Evolutionary conservation across 371 early-diverging fungal genomes (phyloP).

Genomic region (Apophysomyces ossiformis): DNA sequence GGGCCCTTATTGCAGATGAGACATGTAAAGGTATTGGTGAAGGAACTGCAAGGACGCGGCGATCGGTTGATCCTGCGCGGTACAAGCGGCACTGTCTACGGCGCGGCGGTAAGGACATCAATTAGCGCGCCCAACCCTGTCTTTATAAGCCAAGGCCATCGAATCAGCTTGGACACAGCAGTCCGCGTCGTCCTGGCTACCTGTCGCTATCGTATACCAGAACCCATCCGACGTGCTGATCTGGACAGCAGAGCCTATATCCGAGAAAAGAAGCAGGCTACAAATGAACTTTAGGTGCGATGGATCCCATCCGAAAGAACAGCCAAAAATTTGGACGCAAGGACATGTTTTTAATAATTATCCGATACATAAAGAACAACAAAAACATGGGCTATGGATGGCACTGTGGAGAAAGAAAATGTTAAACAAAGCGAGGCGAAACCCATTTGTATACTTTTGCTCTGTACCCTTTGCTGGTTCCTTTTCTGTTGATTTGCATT

Average conservation of each 20-base stretch:
- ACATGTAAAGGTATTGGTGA: constrained; percentile 26
- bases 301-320: background rate
- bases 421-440: constrained; percentile 11
- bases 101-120: constrained; percentile 59
- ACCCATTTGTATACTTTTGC: background rate
- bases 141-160: constrained; percentile 87
- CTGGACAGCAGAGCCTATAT: constrained; percentile 55
- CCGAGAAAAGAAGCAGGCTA: constrained; percentile 8
- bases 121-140: constrained; percentile 74
- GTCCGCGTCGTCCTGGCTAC: constrained; percentile 65
- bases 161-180: constrained; percentile 70
- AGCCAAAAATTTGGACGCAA: no score
- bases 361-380: no score
- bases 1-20: constrained; percentile 29
- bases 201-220: constrained; percentile 79
- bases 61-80: constrained; percentile 49
- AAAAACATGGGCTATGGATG: no score
- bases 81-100: constrained; percentile 58
- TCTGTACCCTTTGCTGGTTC: background rate
- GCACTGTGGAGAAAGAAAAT: background rate
- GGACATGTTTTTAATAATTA: no score
- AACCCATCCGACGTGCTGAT: constrained; percentile 92
- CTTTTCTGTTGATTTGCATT: background rate
- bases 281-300: background rate
- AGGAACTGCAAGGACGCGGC: constrained; percentile 38